These are phyloP conservation scores for Boletus insuetus DNA, from an alignment of 768 basidiomycete genomes.

Conservation along the genomic window DNA sequence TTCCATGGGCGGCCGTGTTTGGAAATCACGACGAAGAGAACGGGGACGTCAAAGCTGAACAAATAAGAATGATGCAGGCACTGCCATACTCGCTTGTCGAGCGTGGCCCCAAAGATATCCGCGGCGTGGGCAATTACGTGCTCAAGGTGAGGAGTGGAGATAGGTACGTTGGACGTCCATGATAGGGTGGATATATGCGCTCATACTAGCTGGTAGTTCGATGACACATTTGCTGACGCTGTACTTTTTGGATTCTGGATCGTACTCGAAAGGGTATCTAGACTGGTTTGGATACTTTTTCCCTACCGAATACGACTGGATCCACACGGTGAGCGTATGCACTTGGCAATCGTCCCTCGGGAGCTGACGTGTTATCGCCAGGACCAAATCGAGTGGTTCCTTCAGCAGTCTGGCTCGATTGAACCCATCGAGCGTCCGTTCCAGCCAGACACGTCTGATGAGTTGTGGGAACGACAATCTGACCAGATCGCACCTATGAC, in stretches of 20 bases:
- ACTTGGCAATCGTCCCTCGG: background rate
- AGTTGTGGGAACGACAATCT: conserved; percentile 60
- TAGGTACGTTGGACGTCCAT: conserved; percentile 50
- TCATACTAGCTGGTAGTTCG: conserved; percentile 49
- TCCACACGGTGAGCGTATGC: conserved; percentile 53
- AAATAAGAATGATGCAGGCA: conserved; percentile 67
- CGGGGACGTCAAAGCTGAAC: conserved; percentile 57
- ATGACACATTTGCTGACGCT: conserved; percentile 86
- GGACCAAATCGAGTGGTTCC: conserved; percentile 90
- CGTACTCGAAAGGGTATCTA: conserved; percentile 60
- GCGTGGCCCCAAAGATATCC: conserved; percentile 76
- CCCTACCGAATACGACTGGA: conserved; percentile 84
- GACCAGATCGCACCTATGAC: conserved; percentile 57
- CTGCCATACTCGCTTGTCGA: conserved; percentile 86
- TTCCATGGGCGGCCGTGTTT: conserved; percentile 92
- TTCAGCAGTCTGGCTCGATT: conserved; percentile 76
- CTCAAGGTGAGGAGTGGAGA: conserved; percentile 83
- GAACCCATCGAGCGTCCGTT: conserved; percentile 80
- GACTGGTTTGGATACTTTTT: conserved; percentile 59
- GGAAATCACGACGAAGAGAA: conserved; percentile 92
- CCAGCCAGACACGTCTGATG: conserved; percentile 67
- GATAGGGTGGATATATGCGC: background rate
- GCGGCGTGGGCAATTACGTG: conserved; percentile 91
- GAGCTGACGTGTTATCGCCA: background rate
- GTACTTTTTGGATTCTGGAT: conserved; percentile 88